Conservation (phyloP, 139 green algal species). For the Volvox africanus region DNA sequence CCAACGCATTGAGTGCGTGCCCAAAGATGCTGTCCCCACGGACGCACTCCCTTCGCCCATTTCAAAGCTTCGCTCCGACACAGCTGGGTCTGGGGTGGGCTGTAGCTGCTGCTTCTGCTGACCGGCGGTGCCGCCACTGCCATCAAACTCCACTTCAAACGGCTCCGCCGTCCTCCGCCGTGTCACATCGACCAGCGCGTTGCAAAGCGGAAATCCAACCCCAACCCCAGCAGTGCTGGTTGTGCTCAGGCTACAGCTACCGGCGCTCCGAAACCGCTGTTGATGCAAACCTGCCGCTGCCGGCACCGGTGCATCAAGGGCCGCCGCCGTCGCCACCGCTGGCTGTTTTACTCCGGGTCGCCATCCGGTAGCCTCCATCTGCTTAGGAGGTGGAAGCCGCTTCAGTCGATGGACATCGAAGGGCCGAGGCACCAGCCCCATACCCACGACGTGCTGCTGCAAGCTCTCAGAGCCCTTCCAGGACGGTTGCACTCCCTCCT, state of each 20-base stretch:
- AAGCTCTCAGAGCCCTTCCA: not conserved
- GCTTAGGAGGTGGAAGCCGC: not conserved
- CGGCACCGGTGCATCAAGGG: not conserved
- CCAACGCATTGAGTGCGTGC: too few relatives aligned
- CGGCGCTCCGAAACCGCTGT: not conserved
- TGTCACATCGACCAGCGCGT: not conserved
- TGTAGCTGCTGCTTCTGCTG: not conserved
- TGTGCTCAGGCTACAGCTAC: not conserved
- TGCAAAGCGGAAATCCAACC: not conserved
- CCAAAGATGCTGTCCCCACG: too few relatives aligned
- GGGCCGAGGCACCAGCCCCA: not conserved
- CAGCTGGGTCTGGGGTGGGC: too few relatives aligned
- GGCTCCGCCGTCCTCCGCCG: conserved; percentile 6
- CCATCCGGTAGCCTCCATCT: not conserved
- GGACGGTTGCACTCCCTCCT: not conserved
- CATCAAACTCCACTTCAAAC: not conserved
- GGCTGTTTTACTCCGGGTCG: not conserved
- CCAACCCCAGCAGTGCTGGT: not conserved
- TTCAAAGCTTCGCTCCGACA: too few relatives aligned
- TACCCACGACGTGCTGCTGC: not conserved
- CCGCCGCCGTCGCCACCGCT: not conserved
- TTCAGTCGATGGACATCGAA: not conserved
- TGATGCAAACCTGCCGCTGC: not conserved
- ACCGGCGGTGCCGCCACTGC: not conserved
- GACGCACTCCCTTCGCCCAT: too few relatives aligned